Conservation (phyloP, 2,329 filamentous ascomycete species). For the Colletotrichum sp. region DNA sequence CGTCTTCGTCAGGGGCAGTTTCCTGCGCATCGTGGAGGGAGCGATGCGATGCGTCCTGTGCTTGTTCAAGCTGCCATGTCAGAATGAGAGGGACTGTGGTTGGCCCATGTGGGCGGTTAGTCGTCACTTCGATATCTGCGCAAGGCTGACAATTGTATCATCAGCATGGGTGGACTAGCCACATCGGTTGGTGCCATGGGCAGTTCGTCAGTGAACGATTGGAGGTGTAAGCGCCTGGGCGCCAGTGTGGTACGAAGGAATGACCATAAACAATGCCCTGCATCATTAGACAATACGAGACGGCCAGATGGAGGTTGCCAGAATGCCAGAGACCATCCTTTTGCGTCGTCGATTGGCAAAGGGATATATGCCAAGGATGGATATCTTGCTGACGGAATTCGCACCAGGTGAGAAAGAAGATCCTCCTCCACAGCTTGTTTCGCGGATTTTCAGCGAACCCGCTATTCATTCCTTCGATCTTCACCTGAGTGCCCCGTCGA, state of each 20-base stretch:
- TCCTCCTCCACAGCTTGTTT: background rate
- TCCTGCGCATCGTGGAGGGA: background rate
- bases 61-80: background rate
- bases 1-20: background rate
- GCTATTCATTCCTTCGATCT: background rate
- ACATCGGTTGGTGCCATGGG: background rate
- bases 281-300: background rate
- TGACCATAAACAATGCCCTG: background rate
- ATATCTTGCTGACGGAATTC: background rate
- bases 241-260: background rate
- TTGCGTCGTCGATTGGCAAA: background rate
- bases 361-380: background rate
- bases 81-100: background rate
- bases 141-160: background rate
- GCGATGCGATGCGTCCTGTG: background rate
- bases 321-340: background rate
- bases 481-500: background rate
- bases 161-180: background rate
- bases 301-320: background rate
- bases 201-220: background rate
- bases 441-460: background rate
- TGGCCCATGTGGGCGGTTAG: background rate
- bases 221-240: background rate
- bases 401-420: background rate
- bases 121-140: background rate